Conservation (phyloP, 805 yeast species). For the Peterozyma toletana region DNA sequence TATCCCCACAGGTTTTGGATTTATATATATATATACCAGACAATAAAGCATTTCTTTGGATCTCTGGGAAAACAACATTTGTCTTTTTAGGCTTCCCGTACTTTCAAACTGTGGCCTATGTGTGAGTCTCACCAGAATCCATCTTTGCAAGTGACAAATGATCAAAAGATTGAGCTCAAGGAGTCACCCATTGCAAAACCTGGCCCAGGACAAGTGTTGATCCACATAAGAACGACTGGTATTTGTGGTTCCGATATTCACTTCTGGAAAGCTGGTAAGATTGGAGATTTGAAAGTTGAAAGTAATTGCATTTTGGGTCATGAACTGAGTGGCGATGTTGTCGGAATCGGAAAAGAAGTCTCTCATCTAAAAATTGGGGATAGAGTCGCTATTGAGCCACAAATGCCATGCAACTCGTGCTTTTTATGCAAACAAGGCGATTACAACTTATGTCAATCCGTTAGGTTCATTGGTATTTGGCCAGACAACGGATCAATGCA, state of each 20-base stretch:
- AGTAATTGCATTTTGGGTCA: slow-evolving; percentile 35
- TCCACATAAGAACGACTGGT: slow-evolving; percentile 59
- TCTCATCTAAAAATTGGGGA: slow-evolving; percentile 36
- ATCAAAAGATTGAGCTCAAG: slow-evolving; percentile 1
- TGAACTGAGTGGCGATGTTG: slow-evolving; percentile 37
- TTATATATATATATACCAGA: too few relatives aligned
- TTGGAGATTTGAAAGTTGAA: slow-evolving; percentile 37
- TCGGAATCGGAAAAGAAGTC: slow-evolving; percentile 44
- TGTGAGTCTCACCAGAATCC: slow-evolving; percentile 28
- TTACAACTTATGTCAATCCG: slow-evolving; percentile 31
- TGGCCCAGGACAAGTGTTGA: slow-evolving; percentile 37
- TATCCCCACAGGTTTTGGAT: too few relatives aligned
- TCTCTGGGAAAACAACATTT: too few relatives aligned
- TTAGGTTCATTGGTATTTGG: slow-evolving; percentile 28
- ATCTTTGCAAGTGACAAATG: slow-evolving; percentile 1
- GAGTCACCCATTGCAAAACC: slow-evolving; percentile 15
- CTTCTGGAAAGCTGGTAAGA: slow-evolving; percentile 58
- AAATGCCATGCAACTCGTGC: slow-evolving; percentile 39
- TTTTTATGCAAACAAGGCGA: slow-evolving; percentile 30
- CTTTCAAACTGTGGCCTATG: slow-evolving; percentile 21
- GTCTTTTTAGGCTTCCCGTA: slow-evolving; percentile 8
- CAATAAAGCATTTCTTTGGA: too few relatives aligned
- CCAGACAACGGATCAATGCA: slow-evolving; percentile 33
- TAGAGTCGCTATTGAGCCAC: slow-evolving; percentile 47
- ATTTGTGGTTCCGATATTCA: slow-evolving; percentile 75